Evolutionary conservation across 495 filamentous ascomycete species (phyloP), one percentile per base, ranked within the genome.

Genomic region (Xylaria scruposa): DNA sequence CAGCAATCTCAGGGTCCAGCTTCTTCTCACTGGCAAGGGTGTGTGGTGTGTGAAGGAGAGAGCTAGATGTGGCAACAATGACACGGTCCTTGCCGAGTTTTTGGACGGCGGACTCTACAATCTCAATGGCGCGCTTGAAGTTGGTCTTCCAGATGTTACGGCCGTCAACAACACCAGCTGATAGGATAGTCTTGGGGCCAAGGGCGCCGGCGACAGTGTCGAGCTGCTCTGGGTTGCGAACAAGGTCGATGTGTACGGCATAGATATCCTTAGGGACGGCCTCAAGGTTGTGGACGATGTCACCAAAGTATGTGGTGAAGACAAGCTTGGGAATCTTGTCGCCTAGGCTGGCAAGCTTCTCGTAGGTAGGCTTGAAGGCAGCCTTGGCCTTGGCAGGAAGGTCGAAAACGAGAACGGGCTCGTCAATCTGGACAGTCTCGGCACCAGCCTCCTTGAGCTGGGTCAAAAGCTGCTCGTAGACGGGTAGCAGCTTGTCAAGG

Each of bases 71-170:
- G 75, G 96, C 91, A 72, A 99, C 94, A 76, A 98, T 91, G 79
- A 99, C 95, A 77, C 97, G 92, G 72, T 98, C 94, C 85, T 95
- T 92, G 83, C 97, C 95, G 64, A 99, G 91, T 84, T 93, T 92
- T 86, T 97, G 92, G 79, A 97, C 86, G 72, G 94, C 95, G 46
- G 89, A 88, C 88, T 98, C 92, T 75, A 95, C 90, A 77, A 88
- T 89, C 86, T 93, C 94, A 75, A 98, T 94, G 74, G 95, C 93
- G 77, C 88, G 88, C 88, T 94, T 90, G 83, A 97, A 92, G 89
- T 97, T 94, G 84, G 93, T 97, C 94, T 99, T 98, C 96, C 96
- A 99, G 89, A 99, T 99, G 89, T 99, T 99, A 80, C 96, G 93
- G 76, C 96, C 97, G 78, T 98, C 94, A 74, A 99, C 96, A 75